A percentile compares a stretch with the other conserved stretches of the same genome.
Conservation (phyloP, 805 yeast genomes). For the Saccharomycopsis fodiens region DNA sequence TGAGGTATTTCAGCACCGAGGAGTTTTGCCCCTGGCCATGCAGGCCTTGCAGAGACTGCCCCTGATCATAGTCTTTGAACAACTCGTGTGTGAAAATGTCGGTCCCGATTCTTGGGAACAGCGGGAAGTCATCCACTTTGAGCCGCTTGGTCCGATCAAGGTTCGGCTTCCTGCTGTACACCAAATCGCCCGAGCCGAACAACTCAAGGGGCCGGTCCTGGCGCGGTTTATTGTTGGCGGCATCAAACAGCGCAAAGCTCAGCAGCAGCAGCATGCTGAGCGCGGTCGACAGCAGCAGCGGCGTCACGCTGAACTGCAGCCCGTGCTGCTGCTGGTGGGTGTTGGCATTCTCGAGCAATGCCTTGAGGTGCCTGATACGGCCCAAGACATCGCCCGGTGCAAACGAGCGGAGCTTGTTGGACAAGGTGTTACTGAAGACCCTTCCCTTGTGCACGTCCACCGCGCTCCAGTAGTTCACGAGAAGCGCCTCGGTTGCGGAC, state of each 20-base stretch:
- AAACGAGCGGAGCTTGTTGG: background rate
- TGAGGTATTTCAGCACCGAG: constrained; percentile 1
- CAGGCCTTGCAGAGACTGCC: background rate
- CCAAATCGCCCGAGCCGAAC: constrained; percentile 18
- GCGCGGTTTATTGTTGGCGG: background rate
- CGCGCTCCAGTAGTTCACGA: constrained; percentile 12
- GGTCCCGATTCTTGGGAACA: constrained; percentile 13
- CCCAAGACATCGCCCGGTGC: background rate
- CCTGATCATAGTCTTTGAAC: background rate
- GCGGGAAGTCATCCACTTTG: background rate
- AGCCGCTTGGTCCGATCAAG: background rate
- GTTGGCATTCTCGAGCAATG: constrained; percentile 7
- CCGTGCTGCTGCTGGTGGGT: background rate
- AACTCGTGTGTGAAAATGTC: constrained; percentile 15
- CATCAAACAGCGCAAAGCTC: background rate
- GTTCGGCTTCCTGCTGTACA: constrained; percentile 3
- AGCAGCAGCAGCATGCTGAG: background rate
- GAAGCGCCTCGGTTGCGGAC: constrained; percentile 11
- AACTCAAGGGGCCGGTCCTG: background rate
- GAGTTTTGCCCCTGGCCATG: background rate
- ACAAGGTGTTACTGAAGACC: constrained; percentile 4
- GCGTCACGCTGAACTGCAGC: background rate
- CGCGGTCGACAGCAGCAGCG: background rate
- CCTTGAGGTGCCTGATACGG: constrained; percentile 7
- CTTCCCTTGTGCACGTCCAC: constrained; percentile 13